Percentiles rank a stretch among this genome's conserved stretches.
These are phyloP conservation scores for Porcisia hertigi DNA, from an alignment of 208 protist species.

Conservation along the genomic window DNA sequence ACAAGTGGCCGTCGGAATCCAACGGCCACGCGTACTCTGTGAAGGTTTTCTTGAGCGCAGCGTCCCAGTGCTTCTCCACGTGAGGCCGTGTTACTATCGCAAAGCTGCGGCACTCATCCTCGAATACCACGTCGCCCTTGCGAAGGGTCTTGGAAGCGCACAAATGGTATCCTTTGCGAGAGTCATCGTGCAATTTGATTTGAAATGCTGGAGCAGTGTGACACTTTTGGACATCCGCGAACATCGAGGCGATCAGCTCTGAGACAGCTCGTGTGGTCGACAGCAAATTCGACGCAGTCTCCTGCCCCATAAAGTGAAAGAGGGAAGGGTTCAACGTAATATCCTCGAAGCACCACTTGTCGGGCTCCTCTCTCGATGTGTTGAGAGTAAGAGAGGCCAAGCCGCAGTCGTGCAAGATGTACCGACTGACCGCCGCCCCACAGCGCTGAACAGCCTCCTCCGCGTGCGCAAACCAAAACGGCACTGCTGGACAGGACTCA, in stretches of 20 bases:
- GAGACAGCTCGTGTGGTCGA: not conserved
- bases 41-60: constrained; percentile 55
- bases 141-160: constrained; percentile 47
- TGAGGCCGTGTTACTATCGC: constrained; percentile 68
- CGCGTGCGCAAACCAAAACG: constrained; percentile 10
- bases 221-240: constrained; percentile 21
- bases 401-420: constrained; percentile 37
- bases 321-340: constrained; percentile 21
- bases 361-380: constrained; percentile 27
- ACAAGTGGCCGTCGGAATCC: constrained; percentile 81
- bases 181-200: constrained; percentile 42
- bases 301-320: not conserved
- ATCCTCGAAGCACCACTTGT: constrained; percentile 50
- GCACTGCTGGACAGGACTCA: constrained; percentile 6
- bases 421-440: constrained; percentile 22
- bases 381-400: constrained; percentile 31
- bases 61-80: constrained; percentile 62
- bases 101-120: constrained; percentile 78
- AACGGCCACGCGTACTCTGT: constrained; percentile 91
- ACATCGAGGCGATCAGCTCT: constrained; percentile 13
- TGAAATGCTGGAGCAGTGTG: constrained; percentile 29
- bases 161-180: constrained; percentile 65
- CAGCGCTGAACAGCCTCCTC: constrained; percentile 17
- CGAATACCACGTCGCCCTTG: constrained; percentile 71
- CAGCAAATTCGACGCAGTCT: not conserved